Conservation (phyloP, 2,329 filamentous ascomycete genomes). For the Tolypocladium paradoxum region DNA sequence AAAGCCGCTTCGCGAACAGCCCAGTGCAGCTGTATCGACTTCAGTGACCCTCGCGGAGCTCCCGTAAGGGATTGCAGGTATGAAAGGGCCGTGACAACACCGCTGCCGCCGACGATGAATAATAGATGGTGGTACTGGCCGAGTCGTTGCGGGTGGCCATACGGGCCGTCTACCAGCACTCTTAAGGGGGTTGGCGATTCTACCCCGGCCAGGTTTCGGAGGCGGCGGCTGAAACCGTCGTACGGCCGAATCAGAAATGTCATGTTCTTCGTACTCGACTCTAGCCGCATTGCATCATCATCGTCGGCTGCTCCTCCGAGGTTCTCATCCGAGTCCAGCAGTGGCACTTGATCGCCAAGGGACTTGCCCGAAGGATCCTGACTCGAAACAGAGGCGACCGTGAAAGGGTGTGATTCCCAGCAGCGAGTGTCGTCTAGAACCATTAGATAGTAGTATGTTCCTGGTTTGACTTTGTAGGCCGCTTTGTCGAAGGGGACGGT, state of each 20-base stretch:
- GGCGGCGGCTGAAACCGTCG: conserved; percentile 29
- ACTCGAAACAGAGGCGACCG: conserved; percentile 23
- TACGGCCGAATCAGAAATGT: conserved; percentile 35
- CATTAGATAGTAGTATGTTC: conserved; percentile 35
- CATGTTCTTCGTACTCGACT: background rate
- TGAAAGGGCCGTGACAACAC: conserved; percentile 30
- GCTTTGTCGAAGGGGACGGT: conserved; percentile 22
- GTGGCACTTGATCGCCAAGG: conserved; percentile 17
- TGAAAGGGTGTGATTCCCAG: conserved; percentile 43
- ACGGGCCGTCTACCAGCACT: conserved; percentile 33
- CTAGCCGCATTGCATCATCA: conserved; percentile 10
- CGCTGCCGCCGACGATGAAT: conserved; percentile 34
- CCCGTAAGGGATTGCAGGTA: conserved; percentile 21
- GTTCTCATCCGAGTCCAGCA: background rate
- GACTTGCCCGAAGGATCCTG: background rate
- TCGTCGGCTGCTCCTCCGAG: background rate
- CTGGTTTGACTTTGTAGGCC: conserved; percentile 23
- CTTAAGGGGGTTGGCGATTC: conserved; percentile 11
- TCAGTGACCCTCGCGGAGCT: conserved; percentile 2
- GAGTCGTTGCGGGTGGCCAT: conserved; percentile 28
- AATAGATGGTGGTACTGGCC: conserved; percentile 26
- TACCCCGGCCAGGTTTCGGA: conserved; percentile 18
- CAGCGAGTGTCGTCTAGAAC: conserved; percentile 25
- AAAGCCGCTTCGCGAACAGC: conserved; percentile 30
- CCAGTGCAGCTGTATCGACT: conserved; percentile 28